Percentiles rank a stretch among this genome's conserved stretches.
Evolutionary conservation across 164 flowering plant genomes (phyloP).

Genomic region (Sedum album): DNA sequence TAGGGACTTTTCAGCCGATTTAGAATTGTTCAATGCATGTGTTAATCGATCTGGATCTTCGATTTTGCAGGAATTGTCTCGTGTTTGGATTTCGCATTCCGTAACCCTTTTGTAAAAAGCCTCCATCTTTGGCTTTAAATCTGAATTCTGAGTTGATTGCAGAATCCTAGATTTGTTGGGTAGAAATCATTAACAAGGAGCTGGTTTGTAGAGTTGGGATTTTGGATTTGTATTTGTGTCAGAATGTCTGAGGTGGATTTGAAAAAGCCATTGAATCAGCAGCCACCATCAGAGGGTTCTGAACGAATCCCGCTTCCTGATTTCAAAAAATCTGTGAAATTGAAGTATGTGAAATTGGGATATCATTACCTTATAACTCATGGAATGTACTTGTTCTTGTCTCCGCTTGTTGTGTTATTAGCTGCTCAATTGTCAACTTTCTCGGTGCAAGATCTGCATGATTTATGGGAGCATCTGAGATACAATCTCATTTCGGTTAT

Average conservation of each 20-base stretch:
- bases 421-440: conserved; percentile 42
- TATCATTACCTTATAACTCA: conserved; percentile 55
- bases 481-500: conserved; percentile 44
- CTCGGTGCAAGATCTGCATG: conserved; percentile 26
- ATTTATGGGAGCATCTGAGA: conserved; percentile 46
- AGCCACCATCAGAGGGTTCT: conserved; percentile 12
- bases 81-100: not conserved
- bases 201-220: not conserved
- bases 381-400: conserved; percentile 38
- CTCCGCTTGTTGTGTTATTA: conserved; percentile 30
- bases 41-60: not conserved
- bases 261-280: conserved; percentile 15
- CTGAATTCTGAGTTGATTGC: not conserved
- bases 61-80: not conserved
- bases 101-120: not conserved
- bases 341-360: conserved; percentile 64
- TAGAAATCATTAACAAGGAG: not conserved
- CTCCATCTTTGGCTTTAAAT: not conserved
- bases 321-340: conserved; percentile 43
- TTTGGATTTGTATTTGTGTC: not conserved
- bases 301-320: conserved; percentile 31
- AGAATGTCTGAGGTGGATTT: conserved; percentile 21
- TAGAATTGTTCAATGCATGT: not conserved
- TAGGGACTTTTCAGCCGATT: not conserved
- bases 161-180: not conserved